Evolutionary conservation across 805 yeast species (phyloP).

Genomic region (Myxozyma sirexii): DNA sequence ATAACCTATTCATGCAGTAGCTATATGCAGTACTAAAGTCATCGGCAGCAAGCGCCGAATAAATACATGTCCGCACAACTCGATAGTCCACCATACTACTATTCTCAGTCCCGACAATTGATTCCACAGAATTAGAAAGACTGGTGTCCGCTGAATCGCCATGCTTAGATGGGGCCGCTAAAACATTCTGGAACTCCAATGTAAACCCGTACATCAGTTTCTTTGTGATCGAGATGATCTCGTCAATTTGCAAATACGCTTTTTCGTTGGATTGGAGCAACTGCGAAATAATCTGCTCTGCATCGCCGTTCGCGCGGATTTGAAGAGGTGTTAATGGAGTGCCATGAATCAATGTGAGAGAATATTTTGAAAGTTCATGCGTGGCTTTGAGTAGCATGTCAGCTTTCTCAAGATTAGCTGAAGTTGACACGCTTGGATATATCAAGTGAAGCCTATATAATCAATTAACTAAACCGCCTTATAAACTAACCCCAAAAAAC

Average conservation of each 20-base stretch:
- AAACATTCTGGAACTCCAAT: background rate
- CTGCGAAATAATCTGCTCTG: slow-evolving; percentile 38
- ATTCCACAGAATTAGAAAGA: background rate
- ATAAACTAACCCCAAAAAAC: background rate
- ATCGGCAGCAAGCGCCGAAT: slow-evolving; percentile 62
- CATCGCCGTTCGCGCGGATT: slow-evolving; percentile 34
- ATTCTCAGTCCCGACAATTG: background rate
- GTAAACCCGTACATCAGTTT: slow-evolving; percentile 19
- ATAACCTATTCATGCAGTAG: slow-evolving; percentile 36
- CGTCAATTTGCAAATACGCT: slow-evolving; percentile 39
- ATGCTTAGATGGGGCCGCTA: slow-evolving; percentile 1
- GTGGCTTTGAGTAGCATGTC: slow-evolving; percentile 37
- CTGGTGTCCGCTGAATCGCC: slow-evolving; percentile 1
- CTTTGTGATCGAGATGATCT: slow-evolving; percentile 30
- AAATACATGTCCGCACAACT: slow-evolving; percentile 54
- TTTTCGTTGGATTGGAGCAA: slow-evolving; percentile 41
- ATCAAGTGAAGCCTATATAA: slow-evolving; percentile 33
- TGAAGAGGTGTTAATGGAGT: slow-evolving; percentile 39
- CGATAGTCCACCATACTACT: slow-evolving; percentile 17
- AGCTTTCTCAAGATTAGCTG: slow-evolving; percentile 32
- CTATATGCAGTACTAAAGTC: slow-evolving; percentile 64
- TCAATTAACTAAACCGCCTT: background rate
- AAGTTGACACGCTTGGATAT: slow-evolving; percentile 6
- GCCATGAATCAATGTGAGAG: slow-evolving; percentile 39
- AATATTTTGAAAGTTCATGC: slow-evolving; percentile 38